phyloP scores from a whole-genome alignment of 176 grass and related monocot genomes.

The Poa annua region DNA sequence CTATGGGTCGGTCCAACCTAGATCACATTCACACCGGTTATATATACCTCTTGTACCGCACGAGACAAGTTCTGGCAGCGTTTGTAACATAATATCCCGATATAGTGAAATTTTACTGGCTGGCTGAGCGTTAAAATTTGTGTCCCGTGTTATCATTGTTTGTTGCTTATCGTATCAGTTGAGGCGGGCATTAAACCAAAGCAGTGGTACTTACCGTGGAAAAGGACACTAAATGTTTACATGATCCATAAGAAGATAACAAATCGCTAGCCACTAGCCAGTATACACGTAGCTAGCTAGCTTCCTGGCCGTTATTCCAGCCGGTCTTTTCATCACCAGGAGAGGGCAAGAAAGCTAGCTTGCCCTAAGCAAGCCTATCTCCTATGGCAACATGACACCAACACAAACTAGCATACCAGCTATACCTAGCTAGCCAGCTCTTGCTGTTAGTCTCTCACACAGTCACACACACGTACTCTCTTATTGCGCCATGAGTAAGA shows the following conservation, averaged over 20 bases:
- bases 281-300: not conserved
- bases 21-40: too few species aligned
- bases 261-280: not conserved
- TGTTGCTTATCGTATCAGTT: too few species aligned
- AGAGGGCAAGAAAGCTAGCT: slow-evolving; percentile 31
- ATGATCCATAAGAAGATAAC: slow-evolving; percentile 19
- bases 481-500: slow-evolving; percentile 26
- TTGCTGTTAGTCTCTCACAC: slow-evolving; percentile 26
- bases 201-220: too few species aligned
- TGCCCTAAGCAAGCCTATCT: not conserved
- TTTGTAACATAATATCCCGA: too few species aligned
- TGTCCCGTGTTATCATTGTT: too few species aligned
- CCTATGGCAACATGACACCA: slow-evolving; percentile 15
- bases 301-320: slow-evolving; percentile 13
- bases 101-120: too few species aligned
- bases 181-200: too few species aligned
- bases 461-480: slow-evolving; percentile 27
- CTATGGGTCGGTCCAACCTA: too few species aligned
- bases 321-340: slow-evolving; percentile 23
- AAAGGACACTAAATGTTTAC: not conserved
- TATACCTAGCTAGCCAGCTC: not conserved
- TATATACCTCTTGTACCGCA: too few species aligned
- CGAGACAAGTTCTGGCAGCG: too few species aligned
- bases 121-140: too few species aligned
- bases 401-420: slow-evolving; percentile 3